These are phyloP conservation scores for Paramecium biaurelia DNA, from an alignment of 73 alveolate genomes.

Conservation along the genomic window DNA sequence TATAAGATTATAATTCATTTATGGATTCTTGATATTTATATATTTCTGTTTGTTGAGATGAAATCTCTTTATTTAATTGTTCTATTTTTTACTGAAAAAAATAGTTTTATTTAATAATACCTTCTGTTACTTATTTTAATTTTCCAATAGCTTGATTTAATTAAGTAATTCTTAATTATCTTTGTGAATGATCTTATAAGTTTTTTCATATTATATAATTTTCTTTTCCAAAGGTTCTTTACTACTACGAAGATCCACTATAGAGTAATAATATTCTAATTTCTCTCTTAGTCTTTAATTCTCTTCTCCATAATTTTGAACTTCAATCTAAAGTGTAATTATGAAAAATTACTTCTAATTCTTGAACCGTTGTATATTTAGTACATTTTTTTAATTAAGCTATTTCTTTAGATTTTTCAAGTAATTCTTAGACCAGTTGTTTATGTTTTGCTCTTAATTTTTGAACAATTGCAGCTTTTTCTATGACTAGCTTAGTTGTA, in stretches of 20 bases:
- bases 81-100: background rate
- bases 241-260: background rate
- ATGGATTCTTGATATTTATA: background rate
- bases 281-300: background rate
- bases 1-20: background rate
- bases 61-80: background rate
- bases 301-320: background rate
- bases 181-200: background rate
- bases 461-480: background rate
- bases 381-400: background rate
- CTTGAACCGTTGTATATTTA: background rate
- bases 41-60: background rate
- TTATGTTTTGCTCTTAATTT: background rate
- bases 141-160: background rate
- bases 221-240: slow-evolving; percentile 4
- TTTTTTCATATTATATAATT: background rate
- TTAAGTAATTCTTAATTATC: background rate
- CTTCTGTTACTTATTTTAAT: background rate
- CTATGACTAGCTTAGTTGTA: background rate
- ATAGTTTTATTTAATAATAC: background rate
- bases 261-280: background rate
- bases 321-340: background rate
- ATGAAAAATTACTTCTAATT: background rate
- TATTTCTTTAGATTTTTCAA: slow-evolving; percentile 36
- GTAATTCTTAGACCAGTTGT: slow-evolving; percentile 29